Conservation (phyloP, 2,329 filamentous ascomycete genomes). For the Diatrype stigma region DNA sequence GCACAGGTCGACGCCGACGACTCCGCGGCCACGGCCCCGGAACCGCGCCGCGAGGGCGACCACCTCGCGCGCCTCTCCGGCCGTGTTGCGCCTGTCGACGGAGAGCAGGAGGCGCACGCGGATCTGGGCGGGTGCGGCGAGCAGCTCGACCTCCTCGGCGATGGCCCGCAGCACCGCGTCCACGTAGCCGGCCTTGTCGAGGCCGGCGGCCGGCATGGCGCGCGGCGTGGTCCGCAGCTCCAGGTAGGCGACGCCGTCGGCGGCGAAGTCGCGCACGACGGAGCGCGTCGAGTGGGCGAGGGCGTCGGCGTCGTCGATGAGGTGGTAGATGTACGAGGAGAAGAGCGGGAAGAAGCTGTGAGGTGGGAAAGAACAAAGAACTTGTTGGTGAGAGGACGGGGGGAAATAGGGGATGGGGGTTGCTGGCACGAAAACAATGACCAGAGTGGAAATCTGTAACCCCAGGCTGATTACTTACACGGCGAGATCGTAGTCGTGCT, state of each 20-base stretch:
- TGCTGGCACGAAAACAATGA: too few species aligned
- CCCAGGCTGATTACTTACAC: constrained; percentile 48
- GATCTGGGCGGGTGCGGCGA: too few species aligned
- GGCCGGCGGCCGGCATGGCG: constrained; percentile 44
- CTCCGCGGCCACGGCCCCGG: constrained; percentile 38
- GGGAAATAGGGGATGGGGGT: too few species aligned
- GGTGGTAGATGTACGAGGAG: constrained; percentile 72
- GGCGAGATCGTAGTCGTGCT: constrained; percentile 65
- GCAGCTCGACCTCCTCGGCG: constrained; percentile 13
- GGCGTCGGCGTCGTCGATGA: constrained; percentile 60
- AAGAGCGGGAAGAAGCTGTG: constrained; percentile 73
- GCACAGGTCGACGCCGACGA: constrained; percentile 76
- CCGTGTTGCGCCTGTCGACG: constrained; percentile 63
- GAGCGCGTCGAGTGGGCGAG: constrained; percentile 59
- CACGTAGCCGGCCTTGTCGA: constrained; percentile 64
- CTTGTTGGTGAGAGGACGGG: constrained; percentile 1
- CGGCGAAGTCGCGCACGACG: constrained; percentile 62
- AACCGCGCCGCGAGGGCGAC: constrained; percentile 60
- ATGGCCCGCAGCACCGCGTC: constrained; percentile 63
- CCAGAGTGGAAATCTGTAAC: too few species aligned
- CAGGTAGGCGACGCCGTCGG: constrained; percentile 71
- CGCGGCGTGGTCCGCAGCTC: constrained; percentile 80
- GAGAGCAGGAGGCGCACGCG: constrained; percentile 67
- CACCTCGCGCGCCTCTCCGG: constrained; percentile 56
- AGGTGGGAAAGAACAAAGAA: neutral